These are phyloP conservation scores for Zea luxurians DNA, from an alignment of 176 grass and related monocot genomes.

Conservation along the genomic window DNA sequence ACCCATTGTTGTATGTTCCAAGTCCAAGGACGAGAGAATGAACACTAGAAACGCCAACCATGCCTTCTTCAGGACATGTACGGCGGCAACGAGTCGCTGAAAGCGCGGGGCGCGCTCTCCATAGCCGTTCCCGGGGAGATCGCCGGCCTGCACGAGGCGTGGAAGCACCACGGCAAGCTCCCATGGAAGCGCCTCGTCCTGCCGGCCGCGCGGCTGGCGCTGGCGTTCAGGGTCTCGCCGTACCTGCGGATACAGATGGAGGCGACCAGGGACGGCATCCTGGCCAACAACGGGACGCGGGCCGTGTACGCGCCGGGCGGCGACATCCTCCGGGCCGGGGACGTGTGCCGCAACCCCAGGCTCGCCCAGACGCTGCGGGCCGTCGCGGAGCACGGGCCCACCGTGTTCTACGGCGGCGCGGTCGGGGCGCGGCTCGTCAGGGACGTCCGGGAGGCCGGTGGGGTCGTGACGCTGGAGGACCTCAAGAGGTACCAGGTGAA, in stretches of 20 bases:
- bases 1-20: background rate
- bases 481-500: constrained; percentile 66
- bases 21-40: background rate
- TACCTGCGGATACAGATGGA: constrained; percentile 87
- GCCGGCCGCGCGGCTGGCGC: constrained; percentile 58
- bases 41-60: background rate
- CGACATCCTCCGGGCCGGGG: constrained; percentile 52
- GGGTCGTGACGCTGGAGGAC: constrained; percentile 67
- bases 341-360: constrained; percentile 58
- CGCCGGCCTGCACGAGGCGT: constrained; percentile 67
- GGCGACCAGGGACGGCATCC: constrained; percentile 55
- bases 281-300: constrained; percentile 50
- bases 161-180: constrained; percentile 82
- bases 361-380: constrained; percentile 55
- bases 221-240: constrained; percentile 65
- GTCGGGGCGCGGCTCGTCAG: constrained; percentile 51
- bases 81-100: constrained; percentile 52
- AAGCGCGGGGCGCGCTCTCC: constrained; percentile 72
- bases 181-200: constrained; percentile 67
- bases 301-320: constrained; percentile 58
- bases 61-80: constrained; percentile 77
- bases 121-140: constrained; percentile 75
- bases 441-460: constrained; percentile 62
- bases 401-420: constrained; percentile 58
- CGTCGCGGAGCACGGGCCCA: constrained; percentile 55